Conservation (phyloP, 345 rosid species). For the Aethionema arabicum region DNA sequence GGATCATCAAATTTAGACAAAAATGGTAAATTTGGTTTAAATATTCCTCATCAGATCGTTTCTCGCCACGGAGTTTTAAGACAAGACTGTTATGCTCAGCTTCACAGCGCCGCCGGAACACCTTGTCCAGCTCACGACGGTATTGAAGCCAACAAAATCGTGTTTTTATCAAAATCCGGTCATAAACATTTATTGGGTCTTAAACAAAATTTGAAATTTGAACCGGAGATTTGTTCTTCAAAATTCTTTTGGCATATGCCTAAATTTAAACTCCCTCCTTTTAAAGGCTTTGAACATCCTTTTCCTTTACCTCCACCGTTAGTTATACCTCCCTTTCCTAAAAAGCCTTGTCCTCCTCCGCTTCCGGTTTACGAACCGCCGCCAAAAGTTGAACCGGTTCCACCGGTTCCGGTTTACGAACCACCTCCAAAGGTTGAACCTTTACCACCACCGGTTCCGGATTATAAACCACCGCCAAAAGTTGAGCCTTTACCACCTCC, state of each 20-base stretch:
- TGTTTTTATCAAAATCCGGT: slow-evolving; percentile 41
- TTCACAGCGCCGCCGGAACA: slow-evolving; percentile 55
- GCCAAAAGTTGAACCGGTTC: slow-evolving; percentile 28
- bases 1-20: slow-evolving; percentile 58
- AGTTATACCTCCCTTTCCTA: slow-evolving; percentile 35
- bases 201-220: slow-evolving; percentile 58
- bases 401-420: slow-evolving; percentile 30
- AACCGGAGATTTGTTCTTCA: slow-evolving; percentile 57
- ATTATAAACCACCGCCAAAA: slow-evolving; percentile 26
- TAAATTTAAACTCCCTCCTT: slow-evolving; percentile 35
- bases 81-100: slow-evolving; percentile 85
- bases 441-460: slow-evolving; percentile 40
- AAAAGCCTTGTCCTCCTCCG: slow-evolving; percentile 33
- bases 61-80: slow-evolving; percentile 50
- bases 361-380: slow-evolving; percentile 28
- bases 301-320: slow-evolving; percentile 37
- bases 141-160: slow-evolving; percentile 53
- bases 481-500: slow-evolving; percentile 24
- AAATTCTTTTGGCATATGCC: slow-evolving; percentile 56
- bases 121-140: slow-evolving; percentile 68
- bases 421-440: slow-evolving; percentile 33
- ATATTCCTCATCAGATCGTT: slow-evolving; percentile 51
- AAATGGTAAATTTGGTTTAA: slow-evolving; percentile 61
- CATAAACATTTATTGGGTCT: slow-evolving; percentile 57
- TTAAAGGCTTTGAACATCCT: slow-evolving; percentile 35